Evolutionary conservation across 768 basidiomycete genomes (phyloP).

Genomic region (Suillus plorans): DNA sequence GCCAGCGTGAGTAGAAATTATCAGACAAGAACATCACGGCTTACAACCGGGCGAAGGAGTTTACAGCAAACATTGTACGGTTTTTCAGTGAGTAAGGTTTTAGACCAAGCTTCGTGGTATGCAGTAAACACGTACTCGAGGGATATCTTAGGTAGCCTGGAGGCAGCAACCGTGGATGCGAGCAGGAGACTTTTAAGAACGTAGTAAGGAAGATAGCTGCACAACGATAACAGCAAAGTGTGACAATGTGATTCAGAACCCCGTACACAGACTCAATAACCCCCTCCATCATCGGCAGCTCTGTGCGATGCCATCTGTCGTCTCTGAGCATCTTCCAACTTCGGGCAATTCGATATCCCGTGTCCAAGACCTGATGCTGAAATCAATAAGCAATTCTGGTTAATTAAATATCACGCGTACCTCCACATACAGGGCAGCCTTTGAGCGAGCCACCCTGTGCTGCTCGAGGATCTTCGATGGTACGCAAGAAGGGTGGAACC

Average conservation of each 20-base stretch:
- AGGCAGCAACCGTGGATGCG: neutral
- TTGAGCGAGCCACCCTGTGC: conserved; percentile 74
- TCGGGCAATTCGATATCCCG: conserved; percentile 92
- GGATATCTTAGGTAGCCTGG: neutral
- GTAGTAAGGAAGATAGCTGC: neutral
- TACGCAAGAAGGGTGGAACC: conserved; percentile 89
- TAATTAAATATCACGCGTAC: conserved; percentile 38
- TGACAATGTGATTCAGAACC: neutral
- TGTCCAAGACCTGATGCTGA: conserved; percentile 77
- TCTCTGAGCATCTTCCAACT: conserved; percentile 90
- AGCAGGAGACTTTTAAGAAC: neutral
- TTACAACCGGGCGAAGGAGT: neutral
- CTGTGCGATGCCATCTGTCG: conserved; percentile 89
- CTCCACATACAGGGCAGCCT: conserved; percentile 96
- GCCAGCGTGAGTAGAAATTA: neutral
- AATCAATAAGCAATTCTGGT: neutral
- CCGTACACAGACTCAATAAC: conserved; percentile 26
- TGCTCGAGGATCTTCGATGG: conserved; percentile 88
- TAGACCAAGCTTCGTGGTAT: neutral
- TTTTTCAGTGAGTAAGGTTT: neutral
- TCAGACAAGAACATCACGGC: neutral
- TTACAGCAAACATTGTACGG: neutral
- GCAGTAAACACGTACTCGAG: neutral
- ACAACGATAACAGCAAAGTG: neutral
- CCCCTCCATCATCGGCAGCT: conserved; percentile 61